Evolutionary conservation across 371 early-diverging fungal genomes (phyloP), one percentile per base, ranked within the genome.

Genomic region (Rhizopus microsporus): DNA sequence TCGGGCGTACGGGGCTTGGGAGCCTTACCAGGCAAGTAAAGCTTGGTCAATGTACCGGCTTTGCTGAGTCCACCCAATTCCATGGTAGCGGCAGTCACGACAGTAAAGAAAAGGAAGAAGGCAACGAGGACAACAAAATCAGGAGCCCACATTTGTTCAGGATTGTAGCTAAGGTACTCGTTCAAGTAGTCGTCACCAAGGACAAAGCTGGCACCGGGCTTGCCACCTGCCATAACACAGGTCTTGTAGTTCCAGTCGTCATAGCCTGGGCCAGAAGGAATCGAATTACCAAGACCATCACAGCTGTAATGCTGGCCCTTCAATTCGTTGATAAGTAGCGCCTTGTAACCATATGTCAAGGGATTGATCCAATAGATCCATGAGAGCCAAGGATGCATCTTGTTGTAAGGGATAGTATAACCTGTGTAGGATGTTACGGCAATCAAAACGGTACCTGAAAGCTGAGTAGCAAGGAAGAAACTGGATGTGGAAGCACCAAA

Each of bases 361-460:
- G 89, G 85, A 34, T 81, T 85, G 45, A 87, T 79, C 80, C 82
- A 88, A 65, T 79, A 84, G 34, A 88, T 78, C 88, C 87, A 88
- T 45, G 72, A 69, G 13, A 89, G 72, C 84, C 86, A 88, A 23
- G 83, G 85, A 54, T 87, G 80, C 88, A 90, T 88, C 12, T 69
- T 50, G 5, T 35, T 51, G 45, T 78, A 79, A 10, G 86, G 84
- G 47, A 86, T 79, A 39, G 84, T 74, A 43, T 88, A 88, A 45
- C 91, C 89, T 43, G 79, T 77, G 54, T 88, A 85, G 40, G 83
- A 57, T 49, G 82, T 76, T 44, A 75, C 62, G 15, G 82, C 69
- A 59, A 88, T 58, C 5, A 91, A 63, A 31, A 81, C 49, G 39
- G 79, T 59, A 53, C 84, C 83, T 2, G 86, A 80, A 0, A 75